Percentiles rank a stretch among this genome's conserved stretches.
Conservation (phyloP, 1,139 yeast species). For the Kodamaea arcana region DNA sequence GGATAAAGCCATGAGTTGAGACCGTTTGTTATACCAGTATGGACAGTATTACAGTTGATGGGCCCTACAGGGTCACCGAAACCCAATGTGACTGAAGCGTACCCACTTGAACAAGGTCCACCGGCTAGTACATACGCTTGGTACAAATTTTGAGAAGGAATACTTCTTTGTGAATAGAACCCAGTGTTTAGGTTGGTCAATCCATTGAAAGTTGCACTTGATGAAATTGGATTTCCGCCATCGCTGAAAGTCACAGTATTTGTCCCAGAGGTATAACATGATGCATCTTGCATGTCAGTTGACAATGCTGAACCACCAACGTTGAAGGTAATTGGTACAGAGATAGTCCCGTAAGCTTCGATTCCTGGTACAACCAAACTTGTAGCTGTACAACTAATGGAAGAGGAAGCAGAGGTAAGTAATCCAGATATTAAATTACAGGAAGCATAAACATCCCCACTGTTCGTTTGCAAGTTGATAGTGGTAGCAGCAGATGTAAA, state of each 20-base stretch:
- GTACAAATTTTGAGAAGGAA: constrained; percentile 15
- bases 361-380: not conserved
- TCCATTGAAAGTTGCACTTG: constrained; percentile 12
- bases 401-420: too few relatives aligned
- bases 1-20: constrained; percentile 24
- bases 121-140: constrained; percentile 18
- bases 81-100: constrained; percentile 21
- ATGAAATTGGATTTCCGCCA: constrained; percentile 17
- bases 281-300: constrained; percentile 18
- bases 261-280: constrained; percentile 16
- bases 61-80: constrained; percentile 7
- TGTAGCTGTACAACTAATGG: not conserved
- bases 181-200: constrained; percentile 5
- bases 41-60: constrained; percentile 20
- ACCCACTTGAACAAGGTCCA: constrained; percentile 20
- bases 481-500: too few relatives aligned
- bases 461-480: too few relatives aligned
- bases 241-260: constrained; percentile 24
- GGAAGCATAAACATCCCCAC: too few relatives aligned
- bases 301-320: constrained; percentile 18
- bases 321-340: constrained; percentile 24
- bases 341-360: constrained; percentile 16
- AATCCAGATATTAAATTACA: too few relatives aligned
- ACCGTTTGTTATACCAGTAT: constrained; percentile 18
- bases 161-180: constrained; percentile 1